A percentile compares a stretch with the other conserved stretches of the same genome.
Evolutionary conservation across 2,329 filamentous ascomycete species (phyloP).

Genomic region (Penicillium sp.): DNA sequence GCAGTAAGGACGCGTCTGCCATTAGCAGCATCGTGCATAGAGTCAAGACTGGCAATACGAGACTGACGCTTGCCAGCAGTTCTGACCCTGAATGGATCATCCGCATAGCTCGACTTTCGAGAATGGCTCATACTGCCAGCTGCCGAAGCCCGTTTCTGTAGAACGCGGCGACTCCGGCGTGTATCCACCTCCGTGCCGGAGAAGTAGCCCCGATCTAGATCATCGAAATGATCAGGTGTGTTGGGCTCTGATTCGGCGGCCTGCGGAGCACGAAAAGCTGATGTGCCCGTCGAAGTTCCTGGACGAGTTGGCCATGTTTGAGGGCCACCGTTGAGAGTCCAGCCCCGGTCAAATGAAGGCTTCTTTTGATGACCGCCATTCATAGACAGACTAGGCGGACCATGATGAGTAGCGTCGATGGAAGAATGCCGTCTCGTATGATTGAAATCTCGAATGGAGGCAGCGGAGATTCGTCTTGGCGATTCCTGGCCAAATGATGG

Average conservation of each 20-base stretch:
- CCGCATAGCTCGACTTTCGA: conserved; percentile 69
- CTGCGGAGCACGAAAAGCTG: conserved; percentile 18
- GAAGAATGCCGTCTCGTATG: conserved; percentile 85
- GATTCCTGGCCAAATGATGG: conserved; percentile 42
- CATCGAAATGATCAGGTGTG: conserved; percentile 41
- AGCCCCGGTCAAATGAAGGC: conserved; percentile 56
- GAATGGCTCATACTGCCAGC: conserved; percentile 52
- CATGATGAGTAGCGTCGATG: conserved; percentile 60
- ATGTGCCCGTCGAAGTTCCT: conserved; percentile 31
- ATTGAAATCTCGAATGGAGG: conserved; percentile 74
- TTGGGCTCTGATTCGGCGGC: conserved; percentile 31
- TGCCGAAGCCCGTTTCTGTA: conserved; percentile 64
- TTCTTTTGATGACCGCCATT: conserved; percentile 50
- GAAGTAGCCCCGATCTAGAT: conserved; percentile 86
- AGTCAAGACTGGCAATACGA: conserved; percentile 73
- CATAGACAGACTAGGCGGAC: conserved; percentile 26
- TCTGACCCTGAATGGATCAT: conserved; percentile 65
- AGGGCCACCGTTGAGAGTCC: conserved; percentile 49
- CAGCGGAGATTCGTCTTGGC: conserved; percentile 63
- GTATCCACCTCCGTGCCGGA: conserved; percentile 80
- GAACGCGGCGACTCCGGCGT: conserved; percentile 64
- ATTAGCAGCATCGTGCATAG: conserved; percentile 55
- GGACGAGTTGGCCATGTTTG: conserved; percentile 33
- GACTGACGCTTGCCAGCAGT: conserved; percentile 68
- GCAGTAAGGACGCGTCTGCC: conserved; percentile 49